These are phyloP conservation scores for Dentipellis fragilis DNA, from an alignment of 768 basidiomycete species.

Conservation along the genomic window DNA sequence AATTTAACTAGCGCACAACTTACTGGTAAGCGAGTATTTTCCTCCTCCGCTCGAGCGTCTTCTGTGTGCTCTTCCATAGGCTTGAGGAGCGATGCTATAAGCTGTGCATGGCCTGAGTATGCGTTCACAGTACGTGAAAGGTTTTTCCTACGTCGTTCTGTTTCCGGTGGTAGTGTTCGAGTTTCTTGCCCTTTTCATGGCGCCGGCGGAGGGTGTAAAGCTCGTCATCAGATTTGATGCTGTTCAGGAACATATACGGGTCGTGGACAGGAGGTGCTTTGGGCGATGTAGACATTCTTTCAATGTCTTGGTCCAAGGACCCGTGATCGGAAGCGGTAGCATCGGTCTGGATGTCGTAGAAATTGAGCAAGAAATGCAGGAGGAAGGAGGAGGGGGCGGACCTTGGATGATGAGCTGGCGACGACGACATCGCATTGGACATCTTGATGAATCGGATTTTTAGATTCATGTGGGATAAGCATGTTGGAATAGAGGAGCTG, in stretches of 20 bases:
- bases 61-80: constrained; percentile 83
- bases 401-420: neutral
- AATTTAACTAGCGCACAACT: constrained; percentile 16
- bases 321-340: constrained; percentile 8
- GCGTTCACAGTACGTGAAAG: neutral
- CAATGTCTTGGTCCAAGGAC: constrained; percentile 22
- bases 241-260: constrained; percentile 57
- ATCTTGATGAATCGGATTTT: neutral
- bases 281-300: constrained; percentile 28
- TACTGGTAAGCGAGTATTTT: constrained; percentile 57
- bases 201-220: constrained; percentile 53
- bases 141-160: constrained; percentile 56
- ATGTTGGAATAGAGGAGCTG: neutral
- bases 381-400: neutral
- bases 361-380: neutral
- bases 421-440: neutral
- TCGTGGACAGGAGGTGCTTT: constrained; percentile 30
- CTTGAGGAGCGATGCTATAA: constrained; percentile 82
- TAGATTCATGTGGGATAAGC: neutral
- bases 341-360: constrained; percentile 7
- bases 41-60: constrained; percentile 66
- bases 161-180: constrained; percentile 56
- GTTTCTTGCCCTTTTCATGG: constrained; percentile 55
- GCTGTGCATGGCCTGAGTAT: constrained; percentile 31
- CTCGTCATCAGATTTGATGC: constrained; percentile 51